Conservation (phyloP, 306 rosid species). For the Fragaria nilgerrensis region DNA sequence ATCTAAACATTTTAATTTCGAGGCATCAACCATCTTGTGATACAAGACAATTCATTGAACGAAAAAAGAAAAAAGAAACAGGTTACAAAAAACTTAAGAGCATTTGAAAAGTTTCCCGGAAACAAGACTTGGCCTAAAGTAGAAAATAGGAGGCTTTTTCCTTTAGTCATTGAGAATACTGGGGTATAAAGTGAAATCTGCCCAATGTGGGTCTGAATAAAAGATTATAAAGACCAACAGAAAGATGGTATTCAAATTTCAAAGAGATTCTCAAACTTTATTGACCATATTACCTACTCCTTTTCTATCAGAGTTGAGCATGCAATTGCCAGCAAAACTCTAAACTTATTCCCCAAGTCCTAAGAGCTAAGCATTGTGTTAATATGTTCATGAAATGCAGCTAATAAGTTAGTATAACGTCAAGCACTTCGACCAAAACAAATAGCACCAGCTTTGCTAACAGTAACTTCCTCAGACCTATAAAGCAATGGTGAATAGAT, state of each 20-base stretch:
- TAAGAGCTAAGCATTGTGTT: background rate
- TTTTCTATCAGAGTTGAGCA: background rate
- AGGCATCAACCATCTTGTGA: background rate
- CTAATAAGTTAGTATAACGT: background rate
- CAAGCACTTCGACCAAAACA: background rate
- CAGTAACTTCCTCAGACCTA: too few relatives aligned
- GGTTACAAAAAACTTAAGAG: background rate
- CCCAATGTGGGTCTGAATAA: background rate
- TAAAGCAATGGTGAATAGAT: too few relatives aligned
- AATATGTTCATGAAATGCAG: background rate
- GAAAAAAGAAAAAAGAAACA: background rate
- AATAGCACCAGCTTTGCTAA: background rate
- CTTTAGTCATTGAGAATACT: background rate
- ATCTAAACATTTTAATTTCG: background rate
- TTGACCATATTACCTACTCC: background rate
- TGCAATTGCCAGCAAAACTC: background rate
- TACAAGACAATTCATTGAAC: background rate
- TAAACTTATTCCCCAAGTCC: background rate
- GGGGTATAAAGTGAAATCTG: conserved; percentile 5
- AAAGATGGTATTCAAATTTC: background rate
- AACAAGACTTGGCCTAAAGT: background rate
- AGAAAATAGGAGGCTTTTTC: background rate
- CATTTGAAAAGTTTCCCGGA: background rate
- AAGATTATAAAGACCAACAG: background rate
- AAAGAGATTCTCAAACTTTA: background rate